Base-by-base conservation (phyloP, 106 monocot genomes). In the Phalaenopsis aphrodite region DNA sequence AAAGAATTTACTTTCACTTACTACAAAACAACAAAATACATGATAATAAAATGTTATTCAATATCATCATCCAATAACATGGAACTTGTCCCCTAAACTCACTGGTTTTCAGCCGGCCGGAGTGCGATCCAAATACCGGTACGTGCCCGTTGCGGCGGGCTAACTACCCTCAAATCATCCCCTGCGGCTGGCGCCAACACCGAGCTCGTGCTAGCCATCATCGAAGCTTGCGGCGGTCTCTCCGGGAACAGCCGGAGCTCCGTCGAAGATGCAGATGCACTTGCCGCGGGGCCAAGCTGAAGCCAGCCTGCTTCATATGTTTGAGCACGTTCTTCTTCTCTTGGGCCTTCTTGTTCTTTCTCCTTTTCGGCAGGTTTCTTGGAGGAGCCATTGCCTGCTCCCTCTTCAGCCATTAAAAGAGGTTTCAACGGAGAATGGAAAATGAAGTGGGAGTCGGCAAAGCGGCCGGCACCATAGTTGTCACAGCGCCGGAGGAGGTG, bases 81-180 rank as follows among this genome's bases (percentile, higher is more conserved):
- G 52, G 14, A 52, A 52, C 52, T 12, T 9, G 14, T 9, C 52
- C 2, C 52, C 52, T 52, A 52, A 7, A 88, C 90, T 90, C 78
- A 93, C 93, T 93, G 93, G 83, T 81, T 83, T 56, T 78, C 84
- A 6, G 88, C 80, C 21, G 90, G 81, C 74, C 81, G 88, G 68
- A 93, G 88, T 2, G 81, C 46, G 45, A 93, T 84, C 93, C 93
- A 93, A 14, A 93, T 66, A 19, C 90, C 93, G 72, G 23, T 56
- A 56, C 58, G 83, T 48, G 24, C 55, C 57, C 81, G 42, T 66
- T 39, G 57, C 2, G 87, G 82, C 39, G 81, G 87, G 56, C 48
- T 71, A 30, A 85, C 79, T 17, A 87, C 83, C 81, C 78, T 79
- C 39, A 82, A 36, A 42, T 56, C 82, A 6, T 52, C 52, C 3